Conservation (phyloP, 768 basidiomycete species). For the Floccularia luteovirens region DNA sequence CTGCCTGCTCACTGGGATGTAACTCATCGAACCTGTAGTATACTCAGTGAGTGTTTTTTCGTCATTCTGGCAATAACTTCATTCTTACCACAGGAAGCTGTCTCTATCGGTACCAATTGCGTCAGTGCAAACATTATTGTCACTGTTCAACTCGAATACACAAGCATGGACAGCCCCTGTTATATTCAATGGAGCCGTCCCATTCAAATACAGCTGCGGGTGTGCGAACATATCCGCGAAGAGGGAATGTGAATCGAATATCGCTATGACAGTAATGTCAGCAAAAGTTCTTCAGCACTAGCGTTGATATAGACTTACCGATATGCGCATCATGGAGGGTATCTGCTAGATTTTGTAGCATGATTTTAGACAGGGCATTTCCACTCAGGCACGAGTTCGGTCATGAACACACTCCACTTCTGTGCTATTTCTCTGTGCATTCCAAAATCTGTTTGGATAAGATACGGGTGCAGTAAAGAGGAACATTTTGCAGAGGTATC, state of each 20-base stretch:
- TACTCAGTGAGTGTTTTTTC: not conserved
- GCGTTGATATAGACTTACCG: conserved; percentile 28
- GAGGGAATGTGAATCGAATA: conserved; percentile 55
- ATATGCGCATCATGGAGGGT: conserved; percentile 46
- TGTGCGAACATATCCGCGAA: conserved; percentile 50
- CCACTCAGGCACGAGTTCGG: conserved; percentile 41
- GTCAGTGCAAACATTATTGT: conserved; percentile 21
- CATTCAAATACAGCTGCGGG: conserved; percentile 44
- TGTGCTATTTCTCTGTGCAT: conserved; percentile 40
- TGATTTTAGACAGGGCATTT: conserved; percentile 42
- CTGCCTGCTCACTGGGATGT: conserved; percentile 53
- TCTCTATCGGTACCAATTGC: conserved; percentile 38
- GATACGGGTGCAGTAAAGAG: conserved; percentile 38
- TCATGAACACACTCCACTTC: conserved; percentile 52
- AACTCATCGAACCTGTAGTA: conserved; percentile 52
- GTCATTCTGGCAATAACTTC: not conserved
- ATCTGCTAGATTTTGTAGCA: conserved; percentile 41
- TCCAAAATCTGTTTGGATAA: conserved; percentile 46
- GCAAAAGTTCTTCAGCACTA: not conserved
- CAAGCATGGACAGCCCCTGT: conserved; percentile 25
- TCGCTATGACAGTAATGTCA: conserved; percentile 31
- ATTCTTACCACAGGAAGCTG: conserved; percentile 53
- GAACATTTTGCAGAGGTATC: conserved; percentile 44
- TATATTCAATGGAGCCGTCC: conserved; percentile 38
- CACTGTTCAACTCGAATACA: conserved; percentile 18